Evolutionary conservation across 225 moss, liverwort and hornwort species (phyloP), one percentile per base, ranked within the genome.

Genomic region (Asterella californica): DNA sequence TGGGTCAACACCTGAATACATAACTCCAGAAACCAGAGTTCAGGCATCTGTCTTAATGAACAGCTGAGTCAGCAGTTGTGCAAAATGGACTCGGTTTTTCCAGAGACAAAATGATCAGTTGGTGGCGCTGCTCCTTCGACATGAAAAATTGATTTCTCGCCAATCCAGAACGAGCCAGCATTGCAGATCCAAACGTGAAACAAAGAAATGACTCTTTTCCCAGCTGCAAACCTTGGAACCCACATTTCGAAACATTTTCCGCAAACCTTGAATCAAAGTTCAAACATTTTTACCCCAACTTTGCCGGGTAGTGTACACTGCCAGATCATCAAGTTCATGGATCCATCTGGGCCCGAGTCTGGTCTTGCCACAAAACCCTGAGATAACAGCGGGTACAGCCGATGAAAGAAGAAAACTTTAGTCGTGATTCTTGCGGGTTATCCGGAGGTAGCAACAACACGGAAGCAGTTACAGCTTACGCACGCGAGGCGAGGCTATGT

Each of bases 331-430:
- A 97, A 84, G 83, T 97, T 97, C 70, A 94, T 80, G 59, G 94
- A 88, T 69, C 94, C 94, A 88, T 97, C 97, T 2, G 84, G 46
- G 74, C 87, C 83, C 70, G 88, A 77, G 74, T 97, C 97, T 27
- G 97, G 97, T 83, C 97, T 91, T 85, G 97, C 97, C 70, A 97
- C 97, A 87, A 97, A 97, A 74, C 97, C 97, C 97, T 97, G 89
- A 82, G 61, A 76, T 15, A 71, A 45, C 18, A 4, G 10, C n/a
- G 46, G 46, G 46, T 27, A 30, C n/a, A 24, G 47, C 46, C 25
- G 7, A n/a, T 71, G n/a, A 5, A 38, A 25, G 10, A 11, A 27
- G 48, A 9, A 45, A 25, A 14, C 46, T 70, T 10, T 32, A 57
- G 19, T 15, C 32, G 5, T 65, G 0, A 33, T 65, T 65, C 65